These are phyloP conservation scores for Phlebiopsis gigantea DNA, from an alignment of 768 basidiomycete species.

Conservation along the genomic window DNA sequence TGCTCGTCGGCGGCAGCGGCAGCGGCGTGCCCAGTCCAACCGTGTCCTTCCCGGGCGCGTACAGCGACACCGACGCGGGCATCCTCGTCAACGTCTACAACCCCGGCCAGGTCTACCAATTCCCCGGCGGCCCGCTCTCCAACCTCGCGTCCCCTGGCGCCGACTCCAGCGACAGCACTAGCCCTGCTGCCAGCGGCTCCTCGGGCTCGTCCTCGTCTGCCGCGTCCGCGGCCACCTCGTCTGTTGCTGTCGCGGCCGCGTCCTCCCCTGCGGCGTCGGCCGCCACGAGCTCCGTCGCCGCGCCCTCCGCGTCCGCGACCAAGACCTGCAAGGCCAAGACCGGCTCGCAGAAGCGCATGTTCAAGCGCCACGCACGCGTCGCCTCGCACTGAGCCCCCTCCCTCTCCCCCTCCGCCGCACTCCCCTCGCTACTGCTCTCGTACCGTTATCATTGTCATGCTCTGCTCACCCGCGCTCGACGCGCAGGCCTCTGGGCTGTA, in stretches of 20 bases:
- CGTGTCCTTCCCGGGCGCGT: slow-evolving; percentile 69
- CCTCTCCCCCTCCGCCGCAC: not conserved
- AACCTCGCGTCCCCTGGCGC: slow-evolving; percentile 1
- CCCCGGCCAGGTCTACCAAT: slow-evolving; percentile 11
- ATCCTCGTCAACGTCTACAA: slow-evolving; percentile 45
- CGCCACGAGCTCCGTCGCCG: not conserved
- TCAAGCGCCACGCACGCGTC: slow-evolving; percentile 4
- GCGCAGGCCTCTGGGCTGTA: too few relatives aligned
- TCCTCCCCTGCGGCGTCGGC: not conserved
- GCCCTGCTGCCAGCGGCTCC: not conserved
- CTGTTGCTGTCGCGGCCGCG: not conserved
- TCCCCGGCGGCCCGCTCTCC: slow-evolving; percentile 16
- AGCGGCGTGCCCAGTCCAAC: slow-evolving; percentile 43
- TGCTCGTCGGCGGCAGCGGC: slow-evolving; percentile 47
- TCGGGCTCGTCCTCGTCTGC: not conserved
- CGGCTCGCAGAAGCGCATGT: slow-evolving; percentile 3
- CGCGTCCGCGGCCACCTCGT: not conserved
- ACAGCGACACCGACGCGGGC: slow-evolving; percentile 66
- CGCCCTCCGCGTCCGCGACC: not conserved
- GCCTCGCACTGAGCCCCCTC: not conserved
- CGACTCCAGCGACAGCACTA: not conserved
- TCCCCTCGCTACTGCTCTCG: not conserved
- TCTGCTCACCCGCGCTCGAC: not conserved
- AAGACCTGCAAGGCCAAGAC: not conserved
- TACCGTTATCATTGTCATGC: not conserved